Evolutionary conservation across 2,329 filamentous ascomycete species (phyloP).

Genomic region (Aphanocladium album): DNA sequence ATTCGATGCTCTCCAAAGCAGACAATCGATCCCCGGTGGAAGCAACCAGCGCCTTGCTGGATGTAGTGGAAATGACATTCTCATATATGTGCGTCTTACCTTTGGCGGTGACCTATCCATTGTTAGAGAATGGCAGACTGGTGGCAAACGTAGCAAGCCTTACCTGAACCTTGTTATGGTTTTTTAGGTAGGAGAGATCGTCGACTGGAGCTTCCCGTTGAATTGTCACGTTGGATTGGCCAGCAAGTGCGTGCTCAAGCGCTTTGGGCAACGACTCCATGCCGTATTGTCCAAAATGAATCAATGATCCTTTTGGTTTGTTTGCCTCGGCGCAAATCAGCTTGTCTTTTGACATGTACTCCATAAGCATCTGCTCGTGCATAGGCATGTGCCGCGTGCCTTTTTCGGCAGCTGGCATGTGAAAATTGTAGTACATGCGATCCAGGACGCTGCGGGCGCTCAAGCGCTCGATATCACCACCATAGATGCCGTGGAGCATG

Average conservation of each 20-base stretch:
- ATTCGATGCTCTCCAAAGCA: constrained; percentile 49
- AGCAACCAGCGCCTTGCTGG: constrained; percentile 39
- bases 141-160: constrained; percentile 6
- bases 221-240: constrained; percentile 56
- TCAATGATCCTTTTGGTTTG: constrained; percentile 25
- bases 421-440: constrained; percentile 26
- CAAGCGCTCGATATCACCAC: constrained; percentile 77
- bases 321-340: constrained; percentile 28
- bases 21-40: constrained; percentile 37
- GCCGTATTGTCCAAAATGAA: constrained; percentile 46
- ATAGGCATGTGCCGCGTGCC: constrained; percentile 35
- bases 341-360: constrained; percentile 23
- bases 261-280: constrained; percentile 55
- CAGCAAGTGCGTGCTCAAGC: constrained; percentile 45
- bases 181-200: constrained; percentile 36
- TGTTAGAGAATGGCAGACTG: neutral
- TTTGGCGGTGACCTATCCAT: constrained; percentile 1
- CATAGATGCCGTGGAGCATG: constrained; percentile 82
- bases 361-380: constrained; percentile 26
- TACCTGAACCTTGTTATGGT: constrained; percentile 39
- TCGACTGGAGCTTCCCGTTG: constrained; percentile 44
- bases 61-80: constrained; percentile 62
- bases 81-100: constrained; percentile 34
- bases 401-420: constrained; percentile 19
- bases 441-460: constrained; percentile 60